phyloP scores from a whole-genome alignment of 805 yeast genomes.

The Teunomyces panamensis region DNA sequence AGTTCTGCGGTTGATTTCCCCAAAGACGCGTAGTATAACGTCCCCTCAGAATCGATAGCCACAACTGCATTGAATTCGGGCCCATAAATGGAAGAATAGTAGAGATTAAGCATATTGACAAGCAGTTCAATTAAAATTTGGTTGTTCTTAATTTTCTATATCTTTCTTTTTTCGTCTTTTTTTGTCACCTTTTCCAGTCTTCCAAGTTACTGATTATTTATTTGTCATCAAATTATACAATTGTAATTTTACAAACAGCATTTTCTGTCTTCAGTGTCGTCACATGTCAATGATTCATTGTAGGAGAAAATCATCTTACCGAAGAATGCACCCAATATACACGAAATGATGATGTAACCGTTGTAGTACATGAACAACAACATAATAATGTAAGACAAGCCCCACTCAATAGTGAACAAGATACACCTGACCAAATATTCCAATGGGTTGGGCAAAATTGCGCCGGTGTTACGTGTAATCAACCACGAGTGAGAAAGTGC shows the following conservation, averaged over 20 bases:
- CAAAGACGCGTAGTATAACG: slow-evolving; percentile 19
- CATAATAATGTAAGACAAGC: slow-evolving; percentile 63
- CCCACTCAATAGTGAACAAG: slow-evolving; percentile 59
- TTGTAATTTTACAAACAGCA: slow-evolving; percentile 16
- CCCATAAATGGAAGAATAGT: slow-evolving; percentile 11
- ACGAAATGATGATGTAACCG: slow-evolving; percentile 62
- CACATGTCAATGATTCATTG: slow-evolving; percentile 34
- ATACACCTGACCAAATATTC: slow-evolving; percentile 52
- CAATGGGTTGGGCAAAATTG: slow-evolving; percentile 36
- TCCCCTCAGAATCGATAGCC: slow-evolving; percentile 14
- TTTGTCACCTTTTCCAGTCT: not conserved
- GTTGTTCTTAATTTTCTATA: not conserved
- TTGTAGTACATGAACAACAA: slow-evolving; percentile 73
- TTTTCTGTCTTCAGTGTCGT: slow-evolving; percentile 21
- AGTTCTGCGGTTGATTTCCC: slow-evolving; percentile 9
- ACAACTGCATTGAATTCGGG: slow-evolving; percentile 11
- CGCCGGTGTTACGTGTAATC: slow-evolving; percentile 18
- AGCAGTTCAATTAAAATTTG: not conserved
- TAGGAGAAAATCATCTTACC: slow-evolving; percentile 55
- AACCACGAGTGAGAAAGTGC: slow-evolving; percentile 37
- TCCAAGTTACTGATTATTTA: too few species aligned
- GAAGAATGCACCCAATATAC: slow-evolving; percentile 58
- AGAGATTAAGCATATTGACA: slow-evolving; percentile 7
- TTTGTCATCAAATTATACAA: not conserved
- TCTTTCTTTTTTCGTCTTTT: not conserved